Evolutionary conservation across 2,329 filamentous ascomycete species (phyloP).

Genomic region (Monilinia fructicola): DNA sequence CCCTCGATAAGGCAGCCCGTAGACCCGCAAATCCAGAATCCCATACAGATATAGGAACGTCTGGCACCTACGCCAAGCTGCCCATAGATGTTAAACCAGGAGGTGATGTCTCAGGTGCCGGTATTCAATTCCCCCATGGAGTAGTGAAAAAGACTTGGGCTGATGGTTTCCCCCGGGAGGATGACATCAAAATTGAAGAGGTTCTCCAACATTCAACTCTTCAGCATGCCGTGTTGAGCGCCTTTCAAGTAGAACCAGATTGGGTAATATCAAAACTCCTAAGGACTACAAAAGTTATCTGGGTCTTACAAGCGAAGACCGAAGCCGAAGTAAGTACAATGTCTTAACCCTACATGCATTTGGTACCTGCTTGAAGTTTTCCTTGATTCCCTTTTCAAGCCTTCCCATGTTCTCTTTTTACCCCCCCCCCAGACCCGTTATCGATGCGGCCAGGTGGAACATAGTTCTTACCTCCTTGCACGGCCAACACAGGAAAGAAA

Average conservation of each 20-base stretch:
- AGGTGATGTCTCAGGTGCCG: slow-evolving; percentile 22
- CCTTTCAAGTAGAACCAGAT: slow-evolving; percentile 80
- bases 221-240: slow-evolving; percentile 76
- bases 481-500: not conserved
- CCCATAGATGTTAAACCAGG: slow-evolving; percentile 5
- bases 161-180: slow-evolving; percentile 57
- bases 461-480: not conserved
- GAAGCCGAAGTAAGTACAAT: slow-evolving; percentile 51
- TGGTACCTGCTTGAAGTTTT: not conserved
- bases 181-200: slow-evolving; percentile 87
- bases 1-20: not conserved
- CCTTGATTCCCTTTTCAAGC: slow-evolving; percentile 3
- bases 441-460: not conserved
- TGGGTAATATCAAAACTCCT: slow-evolving; percentile 58
- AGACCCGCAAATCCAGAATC: not conserved
- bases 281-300: slow-evolving; percentile 58
- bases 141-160: slow-evolving; percentile 81
- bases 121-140: slow-evolving; percentile 49
- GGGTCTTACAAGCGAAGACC: slow-evolving; percentile 56
- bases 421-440: not conserved
- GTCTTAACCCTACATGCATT: not conserved
- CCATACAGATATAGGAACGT: not conserved
- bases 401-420: not conserved
- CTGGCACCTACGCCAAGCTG: not conserved
- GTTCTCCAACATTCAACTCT: slow-evolving; percentile 73